A percentile compares a stretch with the other conserved stretches of the same genome.
phyloP scores from a whole-genome alignment of 495 filamentous ascomycete species.

The Aspergillus indologenus region DNA sequence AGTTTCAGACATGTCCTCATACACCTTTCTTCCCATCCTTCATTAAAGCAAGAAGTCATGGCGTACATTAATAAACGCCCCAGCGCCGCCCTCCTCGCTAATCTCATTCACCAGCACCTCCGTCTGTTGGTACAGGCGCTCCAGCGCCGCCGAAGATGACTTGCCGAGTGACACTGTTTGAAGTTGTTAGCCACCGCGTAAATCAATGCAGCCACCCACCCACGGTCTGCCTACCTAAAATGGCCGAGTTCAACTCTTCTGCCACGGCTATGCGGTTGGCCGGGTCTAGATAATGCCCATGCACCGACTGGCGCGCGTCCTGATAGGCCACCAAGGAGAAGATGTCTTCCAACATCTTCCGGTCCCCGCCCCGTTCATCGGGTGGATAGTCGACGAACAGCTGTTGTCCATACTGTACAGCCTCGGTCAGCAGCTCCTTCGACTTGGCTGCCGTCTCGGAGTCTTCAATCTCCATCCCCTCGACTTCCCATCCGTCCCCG shows the following conservation, averaged over 20 bases:
- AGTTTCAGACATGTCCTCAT: slow-evolving; percentile 11
- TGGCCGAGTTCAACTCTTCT: slow-evolving; percentile 92
- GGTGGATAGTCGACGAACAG: slow-evolving; percentile 69
- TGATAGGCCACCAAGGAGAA: slow-evolving; percentile 86
- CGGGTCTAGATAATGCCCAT: slow-evolving; percentile 76
- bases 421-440: slow-evolving; percentile 59
- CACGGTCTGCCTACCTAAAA: slow-evolving; percentile 63
- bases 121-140: slow-evolving; percentile 83
- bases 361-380: slow-evolving; percentile 65
- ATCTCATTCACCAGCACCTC: slow-evolving; percentile 80
- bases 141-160: slow-evolving; percentile 81
- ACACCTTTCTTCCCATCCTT: background rate
- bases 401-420: slow-evolving; percentile 76
- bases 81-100: slow-evolving; percentile 76
- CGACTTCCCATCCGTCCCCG: slow-evolving; percentile 48
- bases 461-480: slow-evolving; percentile 56
- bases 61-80: slow-evolving; percentile 80
- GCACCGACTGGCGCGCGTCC: slow-evolving; percentile 68
- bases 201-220: slow-evolving; percentile 7
- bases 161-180: slow-evolving; percentile 79
- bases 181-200: slow-evolving; percentile 18
- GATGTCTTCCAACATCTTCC: slow-evolving; percentile 75
- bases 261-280: slow-evolving; percentile 75
- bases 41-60: slow-evolving; percentile 56
- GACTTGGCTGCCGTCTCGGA: slow-evolving; percentile 39